Conservation (phyloP, 2,329 filamentous ascomycete species). For the Thelonectria olida region DNA sequence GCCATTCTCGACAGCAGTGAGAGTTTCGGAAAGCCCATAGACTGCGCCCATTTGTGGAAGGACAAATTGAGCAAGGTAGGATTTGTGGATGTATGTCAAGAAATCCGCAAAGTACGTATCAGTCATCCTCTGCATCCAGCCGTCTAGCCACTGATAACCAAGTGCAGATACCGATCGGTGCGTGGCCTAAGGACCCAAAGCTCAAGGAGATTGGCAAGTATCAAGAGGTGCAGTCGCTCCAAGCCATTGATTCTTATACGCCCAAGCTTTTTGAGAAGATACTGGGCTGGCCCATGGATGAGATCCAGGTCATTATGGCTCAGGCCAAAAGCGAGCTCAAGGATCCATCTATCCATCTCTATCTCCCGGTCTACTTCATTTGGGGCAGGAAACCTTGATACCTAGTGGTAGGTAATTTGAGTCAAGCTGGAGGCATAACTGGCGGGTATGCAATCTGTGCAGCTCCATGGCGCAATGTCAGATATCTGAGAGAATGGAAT, state of each 20-base stretch:
- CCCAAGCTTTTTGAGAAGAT: conserved; percentile 7
- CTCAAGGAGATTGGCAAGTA: conserved; percentile 5
- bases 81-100: not conserved
- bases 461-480: no score
- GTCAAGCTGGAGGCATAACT: no score
- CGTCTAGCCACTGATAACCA: not conserved
- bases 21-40: not conserved
- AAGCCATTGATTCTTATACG: conserved; percentile 12
- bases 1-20: not conserved
- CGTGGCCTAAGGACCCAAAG: not conserved
- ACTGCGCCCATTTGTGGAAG: not conserved
- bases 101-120: not conserved
- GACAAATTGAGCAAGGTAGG: not conserved
- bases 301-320: conserved; percentile 20
- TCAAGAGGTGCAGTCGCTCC: not conserved
- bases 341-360: conserved; percentile 20
- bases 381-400: conserved; percentile 1
- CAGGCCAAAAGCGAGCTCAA: conserved; percentile 18
- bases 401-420: no score
- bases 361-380: conserved; percentile 5
- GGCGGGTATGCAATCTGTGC: no score
- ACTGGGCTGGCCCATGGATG: conserved; percentile 14
- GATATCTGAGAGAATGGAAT: no score
- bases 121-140: not conserved
- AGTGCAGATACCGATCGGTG: not conserved